Conservation (phyloP, 129 eudicot genomes). For the Flaveria robusta region DNA sequence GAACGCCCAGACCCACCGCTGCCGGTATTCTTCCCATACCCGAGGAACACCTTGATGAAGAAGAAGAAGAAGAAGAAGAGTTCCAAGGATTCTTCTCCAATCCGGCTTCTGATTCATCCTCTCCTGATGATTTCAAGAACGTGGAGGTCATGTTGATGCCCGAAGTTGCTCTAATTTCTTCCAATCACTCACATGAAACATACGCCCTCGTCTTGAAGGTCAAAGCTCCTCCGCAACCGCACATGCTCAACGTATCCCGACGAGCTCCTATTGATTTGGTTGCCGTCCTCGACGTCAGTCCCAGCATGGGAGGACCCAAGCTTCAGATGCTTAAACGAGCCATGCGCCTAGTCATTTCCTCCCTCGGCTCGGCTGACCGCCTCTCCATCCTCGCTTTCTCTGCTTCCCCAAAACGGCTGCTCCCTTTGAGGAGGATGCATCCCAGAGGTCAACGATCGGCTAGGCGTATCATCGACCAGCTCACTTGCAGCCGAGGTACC, state of each 20-base stretch:
- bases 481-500: slow-evolving; percentile 53
- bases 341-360: slow-evolving; percentile 80
- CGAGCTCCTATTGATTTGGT: slow-evolving; percentile 94
- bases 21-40: slow-evolving; percentile 48
- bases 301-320: slow-evolving; percentile 75
- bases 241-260: slow-evolving; percentile 28
- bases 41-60: slow-evolving; percentile 54
- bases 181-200: slow-evolving; percentile 40
- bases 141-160: slow-evolving; percentile 64
- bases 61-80: slow-evolving; percentile 52
- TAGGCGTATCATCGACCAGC: slow-evolving; percentile 73
- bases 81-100: slow-evolving; percentile 74
- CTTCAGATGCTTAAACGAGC: slow-evolving; percentile 85
- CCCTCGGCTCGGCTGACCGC: slow-evolving; percentile 85
- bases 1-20: not conserved
- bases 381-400: slow-evolving; percentile 75
- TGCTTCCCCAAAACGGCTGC: slow-evolving; percentile 50
- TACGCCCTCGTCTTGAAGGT: slow-evolving; percentile 71
- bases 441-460: slow-evolving; percentile 77
- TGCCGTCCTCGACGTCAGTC: slow-evolving; percentile 83
- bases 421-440: slow-evolving; percentile 73
- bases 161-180: slow-evolving; percentile 65
- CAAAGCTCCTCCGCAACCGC: slow-evolving; percentile 66
- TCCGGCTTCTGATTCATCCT: slow-evolving; percentile 41
- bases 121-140: slow-evolving; percentile 28